These are phyloP conservation scores for Jatropha multifida DNA, from an alignment of 441 rosid genomes.

Conservation along the genomic window DNA sequence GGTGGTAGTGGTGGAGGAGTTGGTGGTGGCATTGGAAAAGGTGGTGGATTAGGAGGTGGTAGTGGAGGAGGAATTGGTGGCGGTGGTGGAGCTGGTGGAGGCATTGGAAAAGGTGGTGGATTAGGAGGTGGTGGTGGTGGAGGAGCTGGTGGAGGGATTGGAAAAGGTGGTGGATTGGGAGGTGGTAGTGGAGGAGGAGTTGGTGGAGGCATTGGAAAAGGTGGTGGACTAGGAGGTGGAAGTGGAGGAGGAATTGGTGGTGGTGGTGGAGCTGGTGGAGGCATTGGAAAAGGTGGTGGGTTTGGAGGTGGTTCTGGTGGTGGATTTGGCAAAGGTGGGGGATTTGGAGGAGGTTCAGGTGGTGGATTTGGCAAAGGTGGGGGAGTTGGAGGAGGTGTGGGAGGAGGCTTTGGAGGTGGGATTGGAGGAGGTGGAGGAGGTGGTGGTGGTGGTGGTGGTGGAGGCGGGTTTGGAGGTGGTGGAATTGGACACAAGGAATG, in stretches of 20 bases:
- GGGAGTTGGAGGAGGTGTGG: slow-evolving; percentile 28
- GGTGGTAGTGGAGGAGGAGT: slow-evolving; percentile 30
- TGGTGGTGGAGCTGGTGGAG: slow-evolving; percentile 21
- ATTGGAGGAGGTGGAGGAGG: slow-evolving; percentile 21
- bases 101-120: slow-evolving; percentile 24
- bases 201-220: slow-evolving; percentile 32
- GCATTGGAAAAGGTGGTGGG: slow-evolving; percentile 10
- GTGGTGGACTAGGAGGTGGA: slow-evolving; percentile 28
- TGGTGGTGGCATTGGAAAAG: slow-evolving; percentile 30
- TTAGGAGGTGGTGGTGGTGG: slow-evolving; percentile 18
- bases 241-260: slow-evolving; percentile 27
- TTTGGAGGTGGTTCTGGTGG: slow-evolving; percentile 29
- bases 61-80: slow-evolving; percentile 27
- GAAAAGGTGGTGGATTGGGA: slow-evolving; percentile 32
- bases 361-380: slow-evolving; percentile 35
- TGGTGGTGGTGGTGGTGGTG: slow-evolving; percentile 32
- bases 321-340: slow-evolving; percentile 13
- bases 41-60: slow-evolving; percentile 21
- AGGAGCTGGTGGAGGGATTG: slow-evolving; percentile 31
- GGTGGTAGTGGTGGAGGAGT: slow-evolving; percentile 36
- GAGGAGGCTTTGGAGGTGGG: slow-evolving; percentile 32
- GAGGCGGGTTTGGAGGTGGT: slow-evolving; percentile 13
- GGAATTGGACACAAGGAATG: slow-evolving; percentile 22
- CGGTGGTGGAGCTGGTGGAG: slow-evolving; percentile 21
- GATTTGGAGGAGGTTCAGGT: slow-evolving; percentile 18